Evolutionary conservation across 2,329 filamentous ascomycete species (phyloP), one percentile per base, ranked within the genome.

Genomic region (Calonectria ilicicola): DNA sequence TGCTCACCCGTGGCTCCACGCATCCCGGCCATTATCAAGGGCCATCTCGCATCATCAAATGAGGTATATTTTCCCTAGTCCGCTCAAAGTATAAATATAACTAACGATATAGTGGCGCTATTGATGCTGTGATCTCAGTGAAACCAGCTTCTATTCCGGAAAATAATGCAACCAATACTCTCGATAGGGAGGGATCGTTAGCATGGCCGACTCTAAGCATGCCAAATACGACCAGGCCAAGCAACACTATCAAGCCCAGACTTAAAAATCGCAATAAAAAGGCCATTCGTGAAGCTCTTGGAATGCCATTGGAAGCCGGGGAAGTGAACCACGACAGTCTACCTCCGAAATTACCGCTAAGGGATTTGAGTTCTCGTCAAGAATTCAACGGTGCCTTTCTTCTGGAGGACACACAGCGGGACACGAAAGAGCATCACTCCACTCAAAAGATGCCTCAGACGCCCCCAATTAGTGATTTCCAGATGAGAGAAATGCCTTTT

Each of bases 91-190:
- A 5, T 27, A 14, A 26, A 26, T 26, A 26, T 12, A 49, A 17
- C 10, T 49, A 8, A 49, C 46, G 0, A 17, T 7, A 15, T 3
- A 49, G 10, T 26, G 15, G 23, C 21, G 23, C 1, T 49, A 7
- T 1, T 27, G 10, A 49, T 5, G 4, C 12, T 14, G 2, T 6
- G 3, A 14, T 5, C 12, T 23, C 3, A 15, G 15, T 1, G 4
- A 23, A 17, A 27, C 5, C 3, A 4, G 0, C 9, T 14, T 17
- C 23, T 49, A 7, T 49, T 12, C 3, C 1, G 7, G 23, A 27
- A 1, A 14, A 17, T 49, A 26, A 17, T 17, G 21, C 2, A 49
- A 7, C 14, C 12, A 49, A 2, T 14, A 8, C 12, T 7, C 5
- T 2, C 2, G 9, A 17, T 14, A 49, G 23, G 9, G 12, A 19